phyloP scores from a whole-genome alignment of 768 basidiomycete species.

The Tylopilus rubrobrunneus region DNA sequence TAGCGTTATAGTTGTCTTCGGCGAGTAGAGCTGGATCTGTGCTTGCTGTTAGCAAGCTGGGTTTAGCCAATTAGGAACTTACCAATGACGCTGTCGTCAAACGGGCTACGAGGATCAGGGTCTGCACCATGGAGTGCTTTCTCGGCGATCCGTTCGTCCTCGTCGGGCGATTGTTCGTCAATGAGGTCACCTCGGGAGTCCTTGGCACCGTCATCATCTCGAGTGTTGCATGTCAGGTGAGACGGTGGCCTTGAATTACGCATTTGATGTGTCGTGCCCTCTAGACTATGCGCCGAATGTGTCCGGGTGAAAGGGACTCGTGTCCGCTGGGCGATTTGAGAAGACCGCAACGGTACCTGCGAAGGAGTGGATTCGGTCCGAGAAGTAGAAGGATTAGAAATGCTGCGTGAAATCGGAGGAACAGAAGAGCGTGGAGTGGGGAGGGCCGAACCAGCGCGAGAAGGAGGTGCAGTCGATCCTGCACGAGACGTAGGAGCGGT shows the following conservation, averaged over 20 bases:
- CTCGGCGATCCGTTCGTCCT: too few species aligned
- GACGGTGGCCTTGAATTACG: not conserved
- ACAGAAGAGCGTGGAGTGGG: too few species aligned
- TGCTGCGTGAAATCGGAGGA: not conserved
- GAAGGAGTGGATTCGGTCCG: not conserved
- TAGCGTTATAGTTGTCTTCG: not conserved
- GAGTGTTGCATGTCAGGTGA: not conserved
- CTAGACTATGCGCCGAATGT: not conserved
- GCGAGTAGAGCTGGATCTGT: not conserved
- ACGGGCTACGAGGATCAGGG: not conserved
- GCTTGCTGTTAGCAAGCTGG: not conserved
- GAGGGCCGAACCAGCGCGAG: not conserved
- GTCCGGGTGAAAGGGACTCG: not conserved
- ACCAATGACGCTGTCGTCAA: not conserved
- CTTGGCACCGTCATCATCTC: not conserved
- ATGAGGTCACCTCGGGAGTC: not conserved
- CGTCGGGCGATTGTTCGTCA: not conserved
- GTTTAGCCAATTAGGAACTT: not conserved
- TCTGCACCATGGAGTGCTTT: not conserved
- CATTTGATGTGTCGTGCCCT: not conserved
- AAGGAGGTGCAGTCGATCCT: not conserved
- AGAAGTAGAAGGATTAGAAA: not conserved
- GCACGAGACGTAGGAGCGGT: not conserved
- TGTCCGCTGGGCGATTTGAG: not conserved
- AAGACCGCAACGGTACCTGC: not conserved